Evolutionary conservation across 371 early-diverging fungal genomes (phyloP).

Genomic region (Lichtheimia ramosa): DNA sequence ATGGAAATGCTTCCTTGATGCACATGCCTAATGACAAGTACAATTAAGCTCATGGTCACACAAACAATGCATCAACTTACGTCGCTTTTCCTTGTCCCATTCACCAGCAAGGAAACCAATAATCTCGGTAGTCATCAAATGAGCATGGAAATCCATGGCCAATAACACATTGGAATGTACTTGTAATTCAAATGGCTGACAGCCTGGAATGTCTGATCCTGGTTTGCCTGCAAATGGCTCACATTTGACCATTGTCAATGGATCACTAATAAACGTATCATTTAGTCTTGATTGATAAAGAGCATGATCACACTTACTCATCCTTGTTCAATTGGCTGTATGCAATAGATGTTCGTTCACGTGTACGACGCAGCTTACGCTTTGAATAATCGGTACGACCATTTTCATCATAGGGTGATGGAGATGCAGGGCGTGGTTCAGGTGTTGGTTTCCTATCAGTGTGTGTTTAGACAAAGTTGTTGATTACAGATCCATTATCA

Average conservation of each 20-base stretch:
- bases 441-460: background rate
- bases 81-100: slow-evolving; percentile 60
- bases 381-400: slow-evolving; percentile 50
- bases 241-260: slow-evolving; percentile 82
- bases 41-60: background rate
- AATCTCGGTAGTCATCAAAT: slow-evolving; percentile 82
- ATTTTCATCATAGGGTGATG: slow-evolving; percentile 31
- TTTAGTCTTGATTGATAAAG: background rate
- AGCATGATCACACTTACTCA: slow-evolving; percentile 23
- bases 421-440: background rate
- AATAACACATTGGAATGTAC: slow-evolving; percentile 78
- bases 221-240: slow-evolving; percentile 74
- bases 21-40: slow-evolving; percentile 34
- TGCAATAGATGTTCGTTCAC: slow-evolving; percentile 31
- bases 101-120: slow-evolving; percentile 85
- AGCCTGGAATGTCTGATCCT: slow-evolving; percentile 60
- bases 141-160: slow-evolving; percentile 89
- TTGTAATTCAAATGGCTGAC: slow-evolving; percentile 76
- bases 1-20: slow-evolving; percentile 70
- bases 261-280: slow-evolving; percentile 49
- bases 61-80: slow-evolving; percentile 18
- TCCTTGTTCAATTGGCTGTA: slow-evolving; percentile 38
- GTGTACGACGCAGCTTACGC: slow-evolving; percentile 35
- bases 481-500: background rate
- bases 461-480: background rate